Conservation (phyloP, 345 rosid species). For the Xanthoceras sorbifolium region DNA sequence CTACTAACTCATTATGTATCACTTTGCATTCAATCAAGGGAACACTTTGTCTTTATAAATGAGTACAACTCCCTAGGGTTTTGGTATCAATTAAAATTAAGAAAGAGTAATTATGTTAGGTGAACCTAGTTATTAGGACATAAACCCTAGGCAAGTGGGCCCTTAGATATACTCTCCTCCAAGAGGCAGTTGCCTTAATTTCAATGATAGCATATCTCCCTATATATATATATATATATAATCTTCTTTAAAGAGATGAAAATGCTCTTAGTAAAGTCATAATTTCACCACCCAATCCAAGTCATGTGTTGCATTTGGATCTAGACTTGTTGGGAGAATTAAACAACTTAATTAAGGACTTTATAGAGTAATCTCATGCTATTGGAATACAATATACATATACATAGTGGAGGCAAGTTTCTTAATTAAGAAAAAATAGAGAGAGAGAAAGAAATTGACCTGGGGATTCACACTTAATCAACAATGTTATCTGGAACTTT, state of each 20-base stretch:
- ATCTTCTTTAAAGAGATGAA: constrained; percentile 11
- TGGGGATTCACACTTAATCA: constrained; percentile 5
- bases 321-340: constrained; percentile 6
- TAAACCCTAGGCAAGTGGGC: constrained; percentile 37
- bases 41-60: constrained; percentile 61
- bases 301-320: constrained; percentile 17
- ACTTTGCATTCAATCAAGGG: constrained; percentile 61
- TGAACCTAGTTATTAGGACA: constrained; percentile 48
- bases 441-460: constrained; percentile 4
- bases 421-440: not conserved
- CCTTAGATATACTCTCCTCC: constrained; percentile 25
- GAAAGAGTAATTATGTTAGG: constrained; percentile 45
- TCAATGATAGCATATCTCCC: constrained; percentile 35
- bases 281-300: constrained; percentile 9
- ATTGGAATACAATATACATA: not conserved
- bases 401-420: not conserved
- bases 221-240: no score
- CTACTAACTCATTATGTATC: constrained; percentile 29
- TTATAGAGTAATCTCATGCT: not conserved
- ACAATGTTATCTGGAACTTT: constrained; percentile 1
- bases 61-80: constrained; percentile 43
- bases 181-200: constrained; percentile 27
- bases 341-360: constrained; percentile 10
- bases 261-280: not conserved
- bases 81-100: constrained; percentile 35